These are phyloP conservation scores for Cutaneotrichosporon dermatis DNA, from an alignment of 1,284 basidiomycete genomes.

Conservation along the genomic window DNA sequence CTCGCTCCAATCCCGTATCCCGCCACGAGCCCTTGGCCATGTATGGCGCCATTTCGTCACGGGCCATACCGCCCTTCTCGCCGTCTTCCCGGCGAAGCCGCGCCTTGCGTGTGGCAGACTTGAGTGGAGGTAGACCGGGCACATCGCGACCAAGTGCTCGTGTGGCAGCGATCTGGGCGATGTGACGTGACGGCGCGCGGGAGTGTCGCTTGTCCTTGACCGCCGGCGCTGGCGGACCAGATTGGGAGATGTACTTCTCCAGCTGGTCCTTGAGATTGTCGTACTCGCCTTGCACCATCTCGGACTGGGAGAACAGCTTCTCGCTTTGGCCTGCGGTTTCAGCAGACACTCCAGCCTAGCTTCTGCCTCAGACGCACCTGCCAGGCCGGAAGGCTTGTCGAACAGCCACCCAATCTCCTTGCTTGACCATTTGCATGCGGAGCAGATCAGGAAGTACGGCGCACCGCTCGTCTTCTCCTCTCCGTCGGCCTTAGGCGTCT, in stretches of 20 bases:
- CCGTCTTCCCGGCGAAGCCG: background rate
- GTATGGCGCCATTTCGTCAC: constrained; percentile 44
- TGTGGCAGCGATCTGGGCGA: constrained; percentile 41
- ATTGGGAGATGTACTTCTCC: constrained; percentile 64
- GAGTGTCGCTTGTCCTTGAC: constrained; percentile 7
- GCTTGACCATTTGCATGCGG: constrained; percentile 92
- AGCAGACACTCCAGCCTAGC: constrained; percentile 5
- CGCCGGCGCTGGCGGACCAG: constrained; percentile 15
- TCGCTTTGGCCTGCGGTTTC: constrained; percentile 70
- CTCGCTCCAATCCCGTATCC: constrained; percentile 20
- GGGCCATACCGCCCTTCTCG: constrained; percentile 12
- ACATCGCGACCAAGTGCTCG: constrained; percentile 38
- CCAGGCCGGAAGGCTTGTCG: constrained; percentile 92
- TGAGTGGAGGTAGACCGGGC: constrained; percentile 26
- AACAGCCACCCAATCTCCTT: constrained; percentile 83
- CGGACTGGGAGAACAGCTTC: constrained; percentile 75
- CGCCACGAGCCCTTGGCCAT: constrained; percentile 36
- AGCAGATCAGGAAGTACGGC: constrained; percentile 86
- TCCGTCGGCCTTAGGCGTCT: constrained; percentile 38
- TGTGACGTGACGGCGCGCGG: constrained; percentile 36
- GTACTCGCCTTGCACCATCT: constrained; percentile 73
- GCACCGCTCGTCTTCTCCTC: constrained; percentile 56
- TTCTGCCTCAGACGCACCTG: constrained; percentile 54
- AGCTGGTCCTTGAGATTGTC: constrained; percentile 90
- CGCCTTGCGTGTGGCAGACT: constrained; percentile 6